Conservation (phyloP, 2,329 filamentous ascomycete species). For the Colletotrichum sp. region DNA sequence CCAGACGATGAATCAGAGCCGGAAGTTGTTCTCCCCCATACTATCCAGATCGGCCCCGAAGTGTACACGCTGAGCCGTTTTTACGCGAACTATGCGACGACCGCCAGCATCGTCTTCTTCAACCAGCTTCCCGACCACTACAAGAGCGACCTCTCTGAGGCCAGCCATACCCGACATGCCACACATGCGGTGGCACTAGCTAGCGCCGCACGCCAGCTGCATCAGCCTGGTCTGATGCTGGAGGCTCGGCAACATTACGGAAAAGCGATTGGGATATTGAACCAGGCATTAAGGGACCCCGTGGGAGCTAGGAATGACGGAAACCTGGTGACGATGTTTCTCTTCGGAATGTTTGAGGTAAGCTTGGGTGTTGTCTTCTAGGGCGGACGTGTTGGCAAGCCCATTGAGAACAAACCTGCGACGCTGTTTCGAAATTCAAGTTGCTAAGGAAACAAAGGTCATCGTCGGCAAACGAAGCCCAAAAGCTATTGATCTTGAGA, state of each 20-base stretch:
- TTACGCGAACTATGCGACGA: not conserved
- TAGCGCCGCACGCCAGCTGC: not conserved
- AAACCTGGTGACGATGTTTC: conserved; percentile 5
- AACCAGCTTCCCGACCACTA: not conserved
- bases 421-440: not conserved
- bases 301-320: not conserved
- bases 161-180: conserved; percentile 3
- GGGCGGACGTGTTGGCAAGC: no score
- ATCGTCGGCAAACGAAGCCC: not conserved
- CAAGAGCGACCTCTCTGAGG: not conserved
- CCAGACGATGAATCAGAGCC: not conserved
- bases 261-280: not conserved
- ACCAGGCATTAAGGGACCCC: not conserved
- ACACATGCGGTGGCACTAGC: conserved; percentile 12
- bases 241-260: not conserved
- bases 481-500: not conserved
- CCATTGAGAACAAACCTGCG: not conserved
- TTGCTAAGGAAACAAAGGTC: not conserved
- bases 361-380: not conserved
- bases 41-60: not conserved
- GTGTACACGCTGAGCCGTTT: not conserved
- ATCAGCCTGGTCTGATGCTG: conserved; percentile 4
- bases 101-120: not conserved
- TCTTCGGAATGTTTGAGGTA: conserved; percentile 15
- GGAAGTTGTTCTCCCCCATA: not conserved